Percentiles rank a stretch among this genome's conserved stretches.
Evolutionary conservation across 495 filamentous ascomycete species (phyloP).

Genomic region (Neurospora discreta): DNA sequence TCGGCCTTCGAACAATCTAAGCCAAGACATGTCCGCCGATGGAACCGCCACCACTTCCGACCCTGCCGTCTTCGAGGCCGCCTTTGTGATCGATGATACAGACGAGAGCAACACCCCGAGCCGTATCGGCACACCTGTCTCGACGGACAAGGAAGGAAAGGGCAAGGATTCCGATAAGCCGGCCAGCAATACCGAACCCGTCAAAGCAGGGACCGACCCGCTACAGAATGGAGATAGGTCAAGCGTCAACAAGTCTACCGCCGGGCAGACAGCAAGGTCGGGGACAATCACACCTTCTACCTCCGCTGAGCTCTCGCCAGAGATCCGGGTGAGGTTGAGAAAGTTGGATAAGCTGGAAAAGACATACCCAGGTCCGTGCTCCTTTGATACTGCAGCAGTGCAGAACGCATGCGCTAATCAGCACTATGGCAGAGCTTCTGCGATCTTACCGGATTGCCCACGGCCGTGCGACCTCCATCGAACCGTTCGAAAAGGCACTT

Average conservation of each 20-base stretch:
- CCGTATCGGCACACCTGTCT: conserved; percentile 35
- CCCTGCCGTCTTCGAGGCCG: conserved; percentile 72
- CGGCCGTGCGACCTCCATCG: conserved; percentile 70
- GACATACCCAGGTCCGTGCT: conserved; percentile 63
- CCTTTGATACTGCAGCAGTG: not conserved
- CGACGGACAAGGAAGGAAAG: conserved; percentile 21
- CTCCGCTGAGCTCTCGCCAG: conserved; percentile 55
- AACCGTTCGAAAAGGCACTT: conserved; percentile 82
- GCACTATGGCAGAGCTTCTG: conserved; percentile 59
- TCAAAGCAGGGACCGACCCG: not conserved
- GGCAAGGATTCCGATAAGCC: conserved; percentile 15
- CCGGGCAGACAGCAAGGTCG: not conserved
- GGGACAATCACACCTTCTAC: conserved; percentile 8
- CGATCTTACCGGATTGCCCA: conserved; percentile 87
- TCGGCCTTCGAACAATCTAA: conserved; percentile 36
- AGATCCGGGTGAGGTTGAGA: conserved; percentile 57
- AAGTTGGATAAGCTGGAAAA: conserved; percentile 80
- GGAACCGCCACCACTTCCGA: conserved; percentile 45
- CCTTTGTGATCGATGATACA: conserved; percentile 66
- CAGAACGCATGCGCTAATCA: not conserved
- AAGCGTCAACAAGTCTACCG: conserved; percentile 4
- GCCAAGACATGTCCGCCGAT: conserved; percentile 28
- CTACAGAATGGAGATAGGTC: conserved; percentile 4
- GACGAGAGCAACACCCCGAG: conserved; percentile 46
- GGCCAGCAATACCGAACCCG: conserved; percentile 14